These are phyloP conservation scores for Tuber aestivum DNA, from an alignment of 495 filamentous ascomycete species.

Conservation along the genomic window DNA sequence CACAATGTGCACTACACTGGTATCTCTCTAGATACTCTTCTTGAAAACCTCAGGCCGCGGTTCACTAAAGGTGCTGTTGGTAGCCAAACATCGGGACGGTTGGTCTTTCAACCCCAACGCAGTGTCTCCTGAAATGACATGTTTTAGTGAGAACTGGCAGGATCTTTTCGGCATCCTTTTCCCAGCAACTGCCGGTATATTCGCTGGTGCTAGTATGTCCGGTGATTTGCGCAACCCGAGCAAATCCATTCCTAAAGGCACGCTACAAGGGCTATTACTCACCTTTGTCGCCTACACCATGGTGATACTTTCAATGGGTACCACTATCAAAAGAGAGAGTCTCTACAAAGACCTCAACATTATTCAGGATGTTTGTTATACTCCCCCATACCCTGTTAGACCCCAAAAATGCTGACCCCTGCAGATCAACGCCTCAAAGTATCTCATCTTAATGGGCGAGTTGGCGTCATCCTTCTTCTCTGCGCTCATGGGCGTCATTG, in stretches of 20 bases:
- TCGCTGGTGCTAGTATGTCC: slow-evolving; percentile 82
- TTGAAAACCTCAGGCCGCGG: slow-evolving; percentile 63
- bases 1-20: slow-evolving; percentile 72
- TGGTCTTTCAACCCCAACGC: background rate
- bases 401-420: background rate
- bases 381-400: background rate
- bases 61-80: slow-evolving; percentile 63
- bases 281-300: slow-evolving; percentile 71
- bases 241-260: slow-evolving; percentile 77
- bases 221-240: slow-evolving; percentile 78
- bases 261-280: slow-evolving; percentile 65
- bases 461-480: slow-evolving; percentile 80
- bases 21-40: slow-evolving; percentile 60
- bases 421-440: slow-evolving; percentile 63
- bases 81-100: slow-evolving; percentile 55
- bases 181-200: slow-evolving; percentile 66
- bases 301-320: slow-evolving; percentile 75
- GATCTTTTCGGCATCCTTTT: slow-evolving; percentile 83
- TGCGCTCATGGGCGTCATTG: slow-evolving; percentile 78
- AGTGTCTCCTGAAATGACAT: slow-evolving; percentile 3
- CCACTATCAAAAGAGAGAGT: slow-evolving; percentile 66
- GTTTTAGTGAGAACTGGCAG: slow-evolving; percentile 62
- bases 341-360: slow-evolving; percentile 71
- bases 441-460: slow-evolving; percentile 71
- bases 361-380: slow-evolving; percentile 58